Conservation (phyloP, 495 filamentous ascomycete genomes). For the Aspergillus baeticus region DNA sequence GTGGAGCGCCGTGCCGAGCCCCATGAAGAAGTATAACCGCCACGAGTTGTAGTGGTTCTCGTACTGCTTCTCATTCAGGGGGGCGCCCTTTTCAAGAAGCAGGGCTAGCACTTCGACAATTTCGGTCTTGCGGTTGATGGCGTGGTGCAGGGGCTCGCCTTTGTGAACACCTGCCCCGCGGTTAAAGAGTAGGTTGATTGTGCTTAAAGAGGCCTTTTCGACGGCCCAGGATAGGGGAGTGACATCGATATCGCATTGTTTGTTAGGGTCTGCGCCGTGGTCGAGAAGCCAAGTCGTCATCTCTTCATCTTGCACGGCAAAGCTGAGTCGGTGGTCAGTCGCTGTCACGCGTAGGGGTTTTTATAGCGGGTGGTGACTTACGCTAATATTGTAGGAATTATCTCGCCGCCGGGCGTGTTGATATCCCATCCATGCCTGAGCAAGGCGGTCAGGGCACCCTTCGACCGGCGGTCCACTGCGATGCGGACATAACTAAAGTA, state of each 20-base stretch:
- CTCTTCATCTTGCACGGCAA: slow-evolving; percentile 18
- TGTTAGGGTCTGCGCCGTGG: slow-evolving; percentile 25
- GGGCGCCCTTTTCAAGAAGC: slow-evolving; percentile 17
- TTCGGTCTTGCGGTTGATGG: slow-evolving; percentile 9
- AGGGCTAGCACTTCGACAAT: slow-evolving; percentile 12
- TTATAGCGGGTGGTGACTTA: slow-evolving; percentile 10
- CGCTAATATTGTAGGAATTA: slow-evolving; percentile 16
- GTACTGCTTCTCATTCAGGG: slow-evolving; percentile 18
- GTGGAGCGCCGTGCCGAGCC: too few relatives aligned
- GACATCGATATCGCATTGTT: slow-evolving; percentile 16
- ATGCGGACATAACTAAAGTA: background rate
- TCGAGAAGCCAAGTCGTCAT: slow-evolving; percentile 28
- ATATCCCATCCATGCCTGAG: slow-evolving; percentile 18
- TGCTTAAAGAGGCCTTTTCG: slow-evolving; percentile 1
- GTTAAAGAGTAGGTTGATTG: slow-evolving; percentile 16
- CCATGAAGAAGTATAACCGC: background rate
- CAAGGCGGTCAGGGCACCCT: background rate
- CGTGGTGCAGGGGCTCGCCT: slow-evolving; percentile 23
- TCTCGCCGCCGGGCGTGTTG: slow-evolving; percentile 13
- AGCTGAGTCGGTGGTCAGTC: too few relatives aligned
- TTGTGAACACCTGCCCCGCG: slow-evolving; percentile 19
- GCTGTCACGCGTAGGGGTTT: too few relatives aligned
- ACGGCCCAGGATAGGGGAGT: slow-evolving; percentile 22
- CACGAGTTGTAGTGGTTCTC: background rate
- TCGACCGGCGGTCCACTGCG: background rate